phyloP scores from a whole-genome alignment of 2,329 filamentous ascomycete species.

The Thielaviopsis euricoi region DNA sequence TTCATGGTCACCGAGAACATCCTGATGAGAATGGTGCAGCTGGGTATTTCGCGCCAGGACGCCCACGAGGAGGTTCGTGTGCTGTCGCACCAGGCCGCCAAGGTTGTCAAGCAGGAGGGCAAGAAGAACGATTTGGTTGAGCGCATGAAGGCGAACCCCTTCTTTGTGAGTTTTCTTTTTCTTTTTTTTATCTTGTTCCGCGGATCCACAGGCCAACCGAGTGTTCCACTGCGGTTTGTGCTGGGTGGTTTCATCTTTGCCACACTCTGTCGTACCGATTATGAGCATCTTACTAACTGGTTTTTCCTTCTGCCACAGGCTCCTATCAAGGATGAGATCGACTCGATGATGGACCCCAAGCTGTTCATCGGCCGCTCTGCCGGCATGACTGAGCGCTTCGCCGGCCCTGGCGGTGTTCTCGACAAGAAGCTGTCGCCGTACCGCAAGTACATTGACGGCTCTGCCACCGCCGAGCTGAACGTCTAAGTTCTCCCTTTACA shows the following conservation, averaged over 20 bases:
- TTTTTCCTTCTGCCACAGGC: slow-evolving; percentile 13
- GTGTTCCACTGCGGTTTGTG: not conserved
- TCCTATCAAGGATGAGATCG: slow-evolving; percentile 52
- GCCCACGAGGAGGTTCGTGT: slow-evolving; percentile 80
- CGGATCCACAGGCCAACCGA: not conserved
- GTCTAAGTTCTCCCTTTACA: slow-evolving; percentile 17
- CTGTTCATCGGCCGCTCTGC: slow-evolving; percentile 30
- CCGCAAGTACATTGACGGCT: slow-evolving; percentile 19
- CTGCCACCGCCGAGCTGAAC: slow-evolving; percentile 22
- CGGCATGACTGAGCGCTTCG: slow-evolving; percentile 29
- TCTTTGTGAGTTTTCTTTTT: slow-evolving; percentile 37
- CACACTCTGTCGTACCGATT: too few species aligned
- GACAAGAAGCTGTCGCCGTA: slow-evolving; percentile 25
- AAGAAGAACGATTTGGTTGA: slow-evolving; percentile 63
- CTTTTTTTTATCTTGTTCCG: not conserved
- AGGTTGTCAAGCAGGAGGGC: slow-evolving; percentile 34
- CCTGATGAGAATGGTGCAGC: slow-evolving; percentile 61
- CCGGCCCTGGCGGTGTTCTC: slow-evolving; percentile 23
- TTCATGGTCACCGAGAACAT: slow-evolving; percentile 61
- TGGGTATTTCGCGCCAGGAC: slow-evolving; percentile 59
- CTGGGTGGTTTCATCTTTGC: too few species aligned
- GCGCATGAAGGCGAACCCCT: slow-evolving; percentile 53
- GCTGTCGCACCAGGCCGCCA: slow-evolving; percentile 57
- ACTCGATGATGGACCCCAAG: slow-evolving; percentile 47
- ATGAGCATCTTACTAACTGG: not conserved